Percentiles rank a stretch among this genome's conserved stretches.
Evolutionary conservation across 1,139 yeast genomes (phyloP).

Genomic region (Zhuliangozyma parablackwelliae): DNA sequence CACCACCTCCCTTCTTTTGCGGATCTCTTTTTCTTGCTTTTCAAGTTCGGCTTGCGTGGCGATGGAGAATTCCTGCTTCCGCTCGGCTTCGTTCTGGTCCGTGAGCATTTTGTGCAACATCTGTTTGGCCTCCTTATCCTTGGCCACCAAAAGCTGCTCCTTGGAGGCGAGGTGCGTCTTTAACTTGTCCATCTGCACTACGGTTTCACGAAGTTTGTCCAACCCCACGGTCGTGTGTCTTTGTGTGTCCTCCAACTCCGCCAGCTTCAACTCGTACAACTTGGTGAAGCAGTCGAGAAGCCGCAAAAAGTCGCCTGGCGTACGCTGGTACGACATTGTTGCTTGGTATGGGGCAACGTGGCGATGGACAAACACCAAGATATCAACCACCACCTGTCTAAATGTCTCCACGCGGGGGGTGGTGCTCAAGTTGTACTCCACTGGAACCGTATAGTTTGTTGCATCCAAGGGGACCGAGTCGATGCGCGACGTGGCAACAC

Average conservation of each 20-base stretch:
- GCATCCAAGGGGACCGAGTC: conserved; percentile 50
- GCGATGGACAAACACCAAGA: conserved; percentile 47
- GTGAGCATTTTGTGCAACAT: conserved; percentile 76
- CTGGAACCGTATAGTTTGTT: conserved; percentile 34
- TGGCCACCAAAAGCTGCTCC: conserved; percentile 43
- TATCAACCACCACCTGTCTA: conserved; percentile 46
- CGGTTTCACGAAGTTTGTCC: conserved; percentile 73
- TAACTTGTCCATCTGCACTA: conserved; percentile 63
- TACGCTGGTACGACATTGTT: conserved; percentile 4
- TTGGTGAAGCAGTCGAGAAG: conserved; percentile 46
- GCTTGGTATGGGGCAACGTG: neutral
- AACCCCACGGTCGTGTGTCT: conserved; percentile 71
- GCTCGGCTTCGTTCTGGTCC: conserved; percentile 89
- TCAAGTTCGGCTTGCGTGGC: conserved; percentile 69
- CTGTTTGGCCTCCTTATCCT: conserved; percentile 64
- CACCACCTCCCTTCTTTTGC: conserved; percentile 52
- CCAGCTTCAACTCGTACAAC: conserved; percentile 41
- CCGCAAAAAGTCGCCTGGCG: conserved; percentile 51
- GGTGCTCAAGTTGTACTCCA: conserved; percentile 8
- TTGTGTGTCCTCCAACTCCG: conserved; percentile 59
- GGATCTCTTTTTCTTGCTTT: conserved; percentile 61
- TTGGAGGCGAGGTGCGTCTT: conserved; percentile 53
- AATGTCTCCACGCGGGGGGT: conserved; percentile 14
- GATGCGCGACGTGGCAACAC: conserved; percentile 46
- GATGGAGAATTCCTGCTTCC: conserved; percentile 81